These are phyloP conservation scores for Thyridium curvatum DNA, from an alignment of 2,329 filamentous ascomycete species.

Conservation along the genomic window DNA sequence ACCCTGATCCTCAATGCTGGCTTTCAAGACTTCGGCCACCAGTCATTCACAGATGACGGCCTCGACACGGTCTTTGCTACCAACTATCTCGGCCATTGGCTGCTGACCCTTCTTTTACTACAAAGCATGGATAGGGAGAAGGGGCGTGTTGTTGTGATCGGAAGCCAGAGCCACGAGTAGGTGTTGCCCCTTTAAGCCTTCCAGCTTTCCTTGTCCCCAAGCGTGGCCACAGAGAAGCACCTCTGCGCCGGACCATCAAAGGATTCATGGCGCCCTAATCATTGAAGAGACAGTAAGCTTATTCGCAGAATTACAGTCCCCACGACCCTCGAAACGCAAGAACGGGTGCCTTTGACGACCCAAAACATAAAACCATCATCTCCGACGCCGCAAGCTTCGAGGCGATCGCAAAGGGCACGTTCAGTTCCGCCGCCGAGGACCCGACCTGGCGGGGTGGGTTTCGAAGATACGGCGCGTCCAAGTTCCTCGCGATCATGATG, in stretches of 20 bases:
- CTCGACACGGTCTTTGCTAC: slow-evolving; percentile 11
- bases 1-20: slow-evolving; percentile 17
- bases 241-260: no score
- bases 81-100: slow-evolving; percentile 14
- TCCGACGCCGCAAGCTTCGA: slow-evolving; percentile 8
- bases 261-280: no score
- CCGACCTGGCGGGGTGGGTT: slow-evolving; percentile 13
- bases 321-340: slow-evolving; percentile 1
- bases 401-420: slow-evolving; percentile 14
- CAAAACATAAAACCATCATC: slow-evolving; percentile 11
- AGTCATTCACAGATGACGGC: slow-evolving; percentile 10
- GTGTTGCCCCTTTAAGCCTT: neutral
- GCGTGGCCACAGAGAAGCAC: no score
- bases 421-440: slow-evolving; percentile 14
- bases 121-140: slow-evolving; percentile 13
- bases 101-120: slow-evolving; percentile 14
- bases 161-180: slow-evolving; percentile 12
- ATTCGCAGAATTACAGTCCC: slow-evolving; percentile 1
- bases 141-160: slow-evolving; percentile 9
- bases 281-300: no score
- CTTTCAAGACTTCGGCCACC: slow-evolving; percentile 7
- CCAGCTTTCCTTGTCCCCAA: neutral
- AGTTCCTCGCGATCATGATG: slow-evolving; percentile 20
- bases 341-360: slow-evolving; percentile 5
- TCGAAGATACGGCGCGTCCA: slow-evolving; percentile 18